phyloP scores from a whole-genome alignment of 306 rosid genomes.

The Leucaena leucocephala region DNA sequence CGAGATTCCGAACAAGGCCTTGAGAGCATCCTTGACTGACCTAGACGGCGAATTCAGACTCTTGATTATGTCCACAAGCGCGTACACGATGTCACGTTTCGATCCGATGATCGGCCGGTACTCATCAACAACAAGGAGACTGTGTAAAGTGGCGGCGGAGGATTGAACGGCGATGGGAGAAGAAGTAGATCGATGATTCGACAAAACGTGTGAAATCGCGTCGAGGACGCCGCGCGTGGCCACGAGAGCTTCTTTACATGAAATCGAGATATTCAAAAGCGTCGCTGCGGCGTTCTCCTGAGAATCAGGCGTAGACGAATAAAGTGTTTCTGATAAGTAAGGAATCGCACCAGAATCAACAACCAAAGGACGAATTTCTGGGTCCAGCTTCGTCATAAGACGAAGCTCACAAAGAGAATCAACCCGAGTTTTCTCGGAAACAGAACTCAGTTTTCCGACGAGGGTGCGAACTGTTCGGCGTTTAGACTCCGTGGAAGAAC shows the following conservation, averaged over 20 bases:
- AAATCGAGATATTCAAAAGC: conserved; percentile 74
- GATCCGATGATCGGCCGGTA: conserved; percentile 61
- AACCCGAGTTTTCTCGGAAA: conserved; percentile 59
- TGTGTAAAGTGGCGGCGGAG: conserved; percentile 73
- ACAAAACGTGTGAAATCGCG: conserved; percentile 67
- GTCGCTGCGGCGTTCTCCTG: conserved; percentile 86
- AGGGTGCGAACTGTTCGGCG: conserved; percentile 46
- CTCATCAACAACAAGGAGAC: conserved; percentile 63
- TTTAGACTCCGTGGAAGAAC: conserved; percentile 55
- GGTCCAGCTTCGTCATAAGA: conserved; percentile 62
- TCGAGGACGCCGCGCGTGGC: conserved; percentile 65
- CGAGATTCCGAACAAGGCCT: conserved; percentile 66
- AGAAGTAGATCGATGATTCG: conserved; percentile 51
- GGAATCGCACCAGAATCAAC: conserved; percentile 68
- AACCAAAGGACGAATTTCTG: conserved; percentile 59
- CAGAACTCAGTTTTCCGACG: conserved; percentile 62
- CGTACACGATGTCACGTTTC: conserved; percentile 55
- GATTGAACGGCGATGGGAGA: conserved; percentile 69
- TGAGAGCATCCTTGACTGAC: conserved; percentile 74
- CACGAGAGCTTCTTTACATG: conserved; percentile 54
- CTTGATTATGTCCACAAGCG: conserved; percentile 55
- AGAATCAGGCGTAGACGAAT: conserved; percentile 48
- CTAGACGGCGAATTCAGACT: conserved; percentile 47
- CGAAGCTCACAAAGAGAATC: conserved; percentile 68
- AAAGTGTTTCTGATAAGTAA: conserved; percentile 62